Evolutionary conservation across 495 filamentous ascomycete species (phyloP), one percentile per base, ranked within the genome.

Genomic region (Daldinia bambusicola): DNA sequence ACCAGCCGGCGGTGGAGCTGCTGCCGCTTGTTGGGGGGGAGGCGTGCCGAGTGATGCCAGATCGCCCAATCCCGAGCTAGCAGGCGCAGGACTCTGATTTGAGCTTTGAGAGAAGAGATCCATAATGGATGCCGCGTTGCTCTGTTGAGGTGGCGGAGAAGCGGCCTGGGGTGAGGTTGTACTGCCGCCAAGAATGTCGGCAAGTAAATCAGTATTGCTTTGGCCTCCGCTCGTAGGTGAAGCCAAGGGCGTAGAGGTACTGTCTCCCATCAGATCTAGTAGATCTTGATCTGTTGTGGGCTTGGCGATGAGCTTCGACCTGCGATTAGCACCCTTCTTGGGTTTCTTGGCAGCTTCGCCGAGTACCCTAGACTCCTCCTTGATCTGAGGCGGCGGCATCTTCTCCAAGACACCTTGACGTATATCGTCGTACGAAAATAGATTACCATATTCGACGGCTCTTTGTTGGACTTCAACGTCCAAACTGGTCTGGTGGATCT

Each of bases 321-420:
- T 96, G 73, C 87, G 85, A 71, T 90, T 92, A 34, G 89, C 83
- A 41, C 88, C 88, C 77, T 92, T 93, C 74, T 88, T 89, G 52
- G 88, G 86, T 81, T 95, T 96, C 85, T 92, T 94, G 55, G 89
- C 81, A 6, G 92, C 89, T 71, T 95, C 92, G n/a, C 94, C 93
- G 13, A 98, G 82, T 6, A 97, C 93, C 41, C 95, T 84, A 60
- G 94, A 93, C 76, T 94, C 91, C 78, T 99, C 95, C 59, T 93
- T 93, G 72, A 98, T 98, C 77, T 98, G 94, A 7, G 95, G 95
- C 2, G 95, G 88, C 12, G 95, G 95, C 95, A 99, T 99, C 76
- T 94, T 93, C 81, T 99, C 95, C 1, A 99, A 83, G 10, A 99
- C 95, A 55, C 95, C 95, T 48, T 87, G 86, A 31, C 95, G 90